Base-by-base conservation (phyloP, 1,139 yeast genomes). In the Candida sp. region DNA sequence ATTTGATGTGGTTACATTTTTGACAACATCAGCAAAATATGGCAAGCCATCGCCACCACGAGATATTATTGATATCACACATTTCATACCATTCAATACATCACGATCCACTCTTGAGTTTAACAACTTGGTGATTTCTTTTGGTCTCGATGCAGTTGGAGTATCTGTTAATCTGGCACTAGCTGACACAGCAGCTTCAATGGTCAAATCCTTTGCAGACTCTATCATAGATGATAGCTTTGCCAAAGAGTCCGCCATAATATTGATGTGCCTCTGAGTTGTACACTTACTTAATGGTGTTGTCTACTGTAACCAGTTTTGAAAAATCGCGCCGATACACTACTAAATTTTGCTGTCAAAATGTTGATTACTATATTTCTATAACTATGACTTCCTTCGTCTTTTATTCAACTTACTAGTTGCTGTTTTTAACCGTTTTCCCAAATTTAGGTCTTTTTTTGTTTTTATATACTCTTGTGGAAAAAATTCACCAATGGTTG, bases 11-110 rank as follows among this genome's bases (percentile, higher is more conserved):
- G 91, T 87, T 38, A 91, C 82, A 60, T 90, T 90, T 63, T 91
- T 91, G 46, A 93, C 87, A 9, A 95, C 95, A 56, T 88, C 93
- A 0, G 96, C 88, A 63, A 91, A 90, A 59, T 79, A 86, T 42
- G 75, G 77, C 6, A 75, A 60, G 4, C 77, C 82, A 51, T 78
- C 82, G 48, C 77, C 82, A 7, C 89, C 91, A 45, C 79, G 70
- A 0, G 90, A 77, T 59, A 88, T 77, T 44, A 80, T 63, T 1
- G 84, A 70, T n/a, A 84, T 75, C 7, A 91, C 82, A 51, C 86
- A 80, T 55, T 84, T 86, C 79, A 93, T 75, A 1, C 96, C 97
- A 39, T 75, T 77, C 43, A 83, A 69, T 9, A 83, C 75, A 44
- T 91, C 97, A 42, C 90, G 68, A 29, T 86, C 90, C 29, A 73